Evolutionary conservation across 805 yeast genomes (phyloP).

Genomic region (Yarrowia yakushimensis): DNA sequence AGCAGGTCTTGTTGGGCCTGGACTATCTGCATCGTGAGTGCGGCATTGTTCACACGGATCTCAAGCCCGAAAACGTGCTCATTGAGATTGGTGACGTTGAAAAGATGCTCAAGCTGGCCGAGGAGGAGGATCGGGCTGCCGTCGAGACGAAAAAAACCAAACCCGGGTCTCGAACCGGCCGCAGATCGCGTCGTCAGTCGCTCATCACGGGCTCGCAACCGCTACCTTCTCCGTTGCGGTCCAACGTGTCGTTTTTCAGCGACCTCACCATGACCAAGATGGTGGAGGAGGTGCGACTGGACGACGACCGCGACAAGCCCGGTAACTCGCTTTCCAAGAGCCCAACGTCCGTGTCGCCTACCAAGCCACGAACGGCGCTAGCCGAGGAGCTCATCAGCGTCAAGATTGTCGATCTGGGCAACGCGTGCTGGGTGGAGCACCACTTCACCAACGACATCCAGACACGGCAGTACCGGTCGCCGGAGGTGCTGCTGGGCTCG

Average conservation of each 20-base stretch:
- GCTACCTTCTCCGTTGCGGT: constrained; percentile 78
- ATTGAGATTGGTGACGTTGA: constrained; percentile 84
- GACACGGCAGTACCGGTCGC: constrained; percentile 89
- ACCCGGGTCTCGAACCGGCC: constrained; percentile 22
- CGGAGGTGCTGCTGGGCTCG: constrained; percentile 76
- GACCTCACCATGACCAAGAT: constrained; percentile 26
- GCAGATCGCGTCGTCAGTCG: constrained; percentile 57
- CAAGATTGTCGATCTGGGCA: constrained; percentile 91
- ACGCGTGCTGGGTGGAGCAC: constrained; percentile 75
- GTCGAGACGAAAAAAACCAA: constrained; percentile 38
- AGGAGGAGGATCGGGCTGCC: constrained; percentile 51
- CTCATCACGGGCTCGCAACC: constrained; percentile 91
- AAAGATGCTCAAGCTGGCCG: constrained; percentile 65
- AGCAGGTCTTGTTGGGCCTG: constrained; percentile 68
- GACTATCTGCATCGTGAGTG: constrained; percentile 69
- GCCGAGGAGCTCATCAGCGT: constrained; percentile 60
- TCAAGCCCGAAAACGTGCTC: constrained; percentile 71
- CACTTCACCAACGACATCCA: constrained; percentile 89
- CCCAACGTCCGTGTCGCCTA: constrained; percentile 28
- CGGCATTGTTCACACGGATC: constrained; percentile 71
- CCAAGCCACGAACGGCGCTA: constrained; percentile 29
- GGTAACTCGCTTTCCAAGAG: constrained; percentile 2
- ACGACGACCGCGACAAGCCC: neutral
- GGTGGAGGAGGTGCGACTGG: constrained; percentile 6
- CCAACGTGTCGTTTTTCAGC: constrained; percentile 36